Conservation (phyloP, 176 grass and related monocot species). For the Miscanthus lutarioriparius region DNA sequence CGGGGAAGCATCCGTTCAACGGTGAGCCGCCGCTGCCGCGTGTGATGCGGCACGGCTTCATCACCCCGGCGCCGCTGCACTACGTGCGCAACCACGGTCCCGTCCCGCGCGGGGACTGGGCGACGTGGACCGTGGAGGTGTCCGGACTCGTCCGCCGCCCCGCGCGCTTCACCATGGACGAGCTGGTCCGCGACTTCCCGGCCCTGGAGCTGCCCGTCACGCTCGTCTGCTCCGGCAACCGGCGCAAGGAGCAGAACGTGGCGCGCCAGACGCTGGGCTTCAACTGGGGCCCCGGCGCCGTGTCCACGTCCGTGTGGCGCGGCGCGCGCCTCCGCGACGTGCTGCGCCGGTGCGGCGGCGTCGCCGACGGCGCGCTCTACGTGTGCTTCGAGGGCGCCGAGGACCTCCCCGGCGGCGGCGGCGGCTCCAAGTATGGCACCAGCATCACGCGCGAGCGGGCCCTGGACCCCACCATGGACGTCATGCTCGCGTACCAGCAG, state of each 20-base stretch:
- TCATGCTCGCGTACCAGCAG: conserved; percentile 92
- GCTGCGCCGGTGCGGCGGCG: conserved; percentile 53
- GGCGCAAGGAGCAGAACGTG: conserved; percentile 95
- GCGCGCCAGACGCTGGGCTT: conserved; percentile 65
- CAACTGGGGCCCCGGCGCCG: conserved; percentile 79
- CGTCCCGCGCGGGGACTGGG: conserved; percentile 69
- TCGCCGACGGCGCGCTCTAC: conserved; percentile 38
- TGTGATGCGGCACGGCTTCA: conserved; percentile 56
- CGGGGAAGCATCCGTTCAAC: conserved; percentile 86
- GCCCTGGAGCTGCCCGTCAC: conserved; percentile 66
- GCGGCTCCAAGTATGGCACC: conserved; percentile 64
- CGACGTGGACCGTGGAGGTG: conserved; percentile 69
- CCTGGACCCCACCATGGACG: conserved; percentile 64
- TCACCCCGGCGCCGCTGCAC: conserved; percentile 60
- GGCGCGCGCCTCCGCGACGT: conserved; percentile 69
- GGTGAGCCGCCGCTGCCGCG: conserved; percentile 55
- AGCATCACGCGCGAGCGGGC: conserved; percentile 59
- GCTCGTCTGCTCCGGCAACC: conserved; percentile 70
- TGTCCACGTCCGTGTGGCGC: conserved; percentile 83
- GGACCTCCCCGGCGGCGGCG: conserved; percentile 59
- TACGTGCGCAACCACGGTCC: conserved; percentile 81
- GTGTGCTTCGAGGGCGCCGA: conserved; percentile 88
- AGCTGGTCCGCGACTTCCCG: conserved; percentile 47
- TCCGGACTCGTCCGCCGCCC: conserved; percentile 62
- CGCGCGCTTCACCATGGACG: conserved; percentile 59